These are phyloP conservation scores for Waitea zeae DNA, from an alignment of 1,284 basidiomycete genomes.

Conservation along the genomic window DNA sequence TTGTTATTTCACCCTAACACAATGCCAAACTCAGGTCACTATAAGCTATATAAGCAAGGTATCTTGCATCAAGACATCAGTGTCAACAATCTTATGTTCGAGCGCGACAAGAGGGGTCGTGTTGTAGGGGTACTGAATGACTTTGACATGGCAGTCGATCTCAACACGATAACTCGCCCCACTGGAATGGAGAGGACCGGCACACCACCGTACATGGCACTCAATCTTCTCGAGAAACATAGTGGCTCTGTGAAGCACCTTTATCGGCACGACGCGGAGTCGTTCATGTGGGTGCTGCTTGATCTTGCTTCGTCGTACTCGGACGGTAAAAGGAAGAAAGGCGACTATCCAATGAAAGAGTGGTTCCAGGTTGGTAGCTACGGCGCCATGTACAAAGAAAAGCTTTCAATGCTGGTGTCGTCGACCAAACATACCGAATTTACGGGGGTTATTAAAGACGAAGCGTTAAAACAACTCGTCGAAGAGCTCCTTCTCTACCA, in stretches of 20 bases:
- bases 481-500: too few relatives aligned
- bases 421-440: too few relatives aligned
- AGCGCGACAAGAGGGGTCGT: background rate
- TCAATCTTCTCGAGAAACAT: slow-evolving; percentile 11
- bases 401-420: too few relatives aligned
- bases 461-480: too few relatives aligned
- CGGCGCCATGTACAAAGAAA: too few relatives aligned
- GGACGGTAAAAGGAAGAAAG: too few relatives aligned
- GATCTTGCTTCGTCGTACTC: background rate
- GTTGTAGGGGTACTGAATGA: background rate
- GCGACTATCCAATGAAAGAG: too few relatives aligned
- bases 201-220: slow-evolving; percentile 16
- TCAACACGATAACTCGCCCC: background rate
- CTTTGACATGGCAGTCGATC: background rate
- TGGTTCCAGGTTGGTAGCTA: too few relatives aligned
- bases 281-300: slow-evolving; percentile 15
- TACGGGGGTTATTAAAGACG: too few relatives aligned
- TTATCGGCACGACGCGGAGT: slow-evolving; percentile 16
- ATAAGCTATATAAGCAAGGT: background rate
- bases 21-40: slow-evolving; percentile 1
- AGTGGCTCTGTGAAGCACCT: slow-evolving; percentile 8
- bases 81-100: background rate
- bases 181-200: slow-evolving; percentile 10
- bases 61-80: background rate
- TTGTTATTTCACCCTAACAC: too few relatives aligned